Base-by-base conservation (phyloP, 148 eudicot genomes). In the Simmondsia chinensis region DNA sequence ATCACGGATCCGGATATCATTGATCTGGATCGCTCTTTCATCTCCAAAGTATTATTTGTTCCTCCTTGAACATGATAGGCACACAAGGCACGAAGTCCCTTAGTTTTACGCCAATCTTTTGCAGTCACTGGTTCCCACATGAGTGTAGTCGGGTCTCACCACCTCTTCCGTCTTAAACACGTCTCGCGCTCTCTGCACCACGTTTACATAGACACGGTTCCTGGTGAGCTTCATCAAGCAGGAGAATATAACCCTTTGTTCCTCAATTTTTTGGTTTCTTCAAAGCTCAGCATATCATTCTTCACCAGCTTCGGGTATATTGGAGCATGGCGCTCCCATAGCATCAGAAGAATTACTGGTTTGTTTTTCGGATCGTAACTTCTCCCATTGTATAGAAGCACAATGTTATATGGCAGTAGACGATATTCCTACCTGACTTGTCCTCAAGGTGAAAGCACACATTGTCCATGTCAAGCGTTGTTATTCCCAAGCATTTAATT, bases 391-490 rank as follows among this genome's bases (percentile, higher is more conserved):
- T 76, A 89, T 10, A 89, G 18, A 27, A 89, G 65, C 37, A 89
- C 59, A 56, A 82, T 64, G 51, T 85, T 84, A 6, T 59, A 31
- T 81, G 80, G 42, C 85, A 76, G 54, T 81, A 76, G 46, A 89
- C 66, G 17, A 89, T 69, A 39, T 69, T 79, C 56, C 97, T 95
- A 27, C 85, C 75, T 31, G 95, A 55, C 76, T 84, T 89, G 19
- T 89, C 97, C 97, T 84, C 93, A 9, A 89, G 83, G 60, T 89
- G 97, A 48, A 68, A 70, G 60, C 94, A 79, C 45, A 89, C 65
- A 47, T 81, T 81, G 53, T 79, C 85, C 95, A 89, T 84, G 70
- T 84, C 97, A 58, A 89, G 85, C 36, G 97, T 89, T 22, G 97
- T 95, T 43, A 89, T 74, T 53, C 97, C 97, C 72, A 81, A 63